Evolutionary conservation across 2,329 filamentous ascomycete genomes (phyloP).

Genomic region (Cercospora canescens): DNA sequence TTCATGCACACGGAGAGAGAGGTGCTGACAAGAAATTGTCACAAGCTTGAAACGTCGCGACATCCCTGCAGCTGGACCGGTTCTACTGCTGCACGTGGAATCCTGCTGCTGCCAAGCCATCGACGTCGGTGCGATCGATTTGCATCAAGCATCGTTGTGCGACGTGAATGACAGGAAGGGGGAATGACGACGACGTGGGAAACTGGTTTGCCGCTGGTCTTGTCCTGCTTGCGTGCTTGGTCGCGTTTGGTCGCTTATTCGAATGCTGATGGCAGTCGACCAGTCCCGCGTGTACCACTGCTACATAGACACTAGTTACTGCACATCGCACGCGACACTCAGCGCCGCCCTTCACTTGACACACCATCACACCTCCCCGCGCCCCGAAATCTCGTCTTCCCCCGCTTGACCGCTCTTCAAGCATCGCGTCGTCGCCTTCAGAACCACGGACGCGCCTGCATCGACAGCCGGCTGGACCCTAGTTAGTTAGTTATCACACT

Average conservation of each 20-base stretch:
- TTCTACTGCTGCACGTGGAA: neutral
- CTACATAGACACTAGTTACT: neutral
- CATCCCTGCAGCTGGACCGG: neutral
- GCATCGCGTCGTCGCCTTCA: neutral
- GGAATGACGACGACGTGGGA: neutral
- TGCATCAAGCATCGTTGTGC: neutral
- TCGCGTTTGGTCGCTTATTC: too few species aligned
- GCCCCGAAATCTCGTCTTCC: neutral
- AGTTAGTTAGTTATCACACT: neutral
- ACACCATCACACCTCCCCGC: neutral
- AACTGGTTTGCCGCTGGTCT: neutral
- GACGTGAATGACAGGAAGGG: neutral
- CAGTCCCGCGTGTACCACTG: neutral
- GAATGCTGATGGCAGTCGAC: too few species aligned
- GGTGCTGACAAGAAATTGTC: neutral
- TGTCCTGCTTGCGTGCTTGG: neutral
- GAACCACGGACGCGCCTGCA: neutral
- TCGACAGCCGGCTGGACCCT: neutral
- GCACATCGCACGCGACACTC: slow-evolving; percentile 3
- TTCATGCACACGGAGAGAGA: slow-evolving; percentile 2
- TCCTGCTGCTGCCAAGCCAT: neutral
- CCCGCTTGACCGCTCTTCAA: neutral
- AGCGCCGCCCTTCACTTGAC: neutral
- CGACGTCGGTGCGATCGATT: neutral
- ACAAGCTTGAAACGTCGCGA: neutral